Base-by-base conservation (phyloP, 495 filamentous ascomycete species). In the Tuber brumale region DNA sequence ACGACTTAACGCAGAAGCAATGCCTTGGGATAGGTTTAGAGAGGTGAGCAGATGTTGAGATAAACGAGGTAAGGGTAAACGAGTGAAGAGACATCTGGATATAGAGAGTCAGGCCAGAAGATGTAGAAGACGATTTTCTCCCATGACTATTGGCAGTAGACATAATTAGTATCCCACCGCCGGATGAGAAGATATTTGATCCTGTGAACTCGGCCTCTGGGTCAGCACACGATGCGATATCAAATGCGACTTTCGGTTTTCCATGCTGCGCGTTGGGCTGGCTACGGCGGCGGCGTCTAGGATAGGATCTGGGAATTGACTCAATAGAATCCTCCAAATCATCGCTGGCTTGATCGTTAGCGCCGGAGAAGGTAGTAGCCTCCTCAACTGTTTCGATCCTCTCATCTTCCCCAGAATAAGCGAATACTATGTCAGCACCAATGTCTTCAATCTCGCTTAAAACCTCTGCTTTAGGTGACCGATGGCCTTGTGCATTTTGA, bases 31-130 rank as follows among this genome's bases (percentile, higher is more conserved):
- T 70, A 19, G 37, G 23, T 43, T 48, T 43, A 18, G 77, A 71
- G n/a, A 61, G 19, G 31, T 66, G 37, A 57, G 21, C n/a, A 6
- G 70, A 35, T 5, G 76, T 21, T 19, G 69, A 79, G 70, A 80
- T 37, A 71, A 86, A 89, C 10, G 75, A 70, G 1, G 74, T 82
- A 46, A 83, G 85, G n/a, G 86, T 86, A 18, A 88, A 83, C 0
- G 86, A 86, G 74, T 89, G 86, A 23, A 88, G 79, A 9, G 87
- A 88, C 87, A 89, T 89, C 74, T 88, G 86, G 35, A 89, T 88
- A 75, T 88, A 85, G 43, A 89, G 84, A 66, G 87, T 84, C 16
- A 89, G 83, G 19, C 84, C 84, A 42, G 85, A 85, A 35, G 84
- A 76, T 73, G 82, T 81, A 16, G 84, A 79, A 2, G 83, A 82